Percentiles rank a stretch among this genome's conserved stretches.
These are phyloP conservation scores for Fonsecaea erecta DNA, from an alignment of 2,329 filamentous ascomycete genomes.

Conservation along the genomic window DNA sequence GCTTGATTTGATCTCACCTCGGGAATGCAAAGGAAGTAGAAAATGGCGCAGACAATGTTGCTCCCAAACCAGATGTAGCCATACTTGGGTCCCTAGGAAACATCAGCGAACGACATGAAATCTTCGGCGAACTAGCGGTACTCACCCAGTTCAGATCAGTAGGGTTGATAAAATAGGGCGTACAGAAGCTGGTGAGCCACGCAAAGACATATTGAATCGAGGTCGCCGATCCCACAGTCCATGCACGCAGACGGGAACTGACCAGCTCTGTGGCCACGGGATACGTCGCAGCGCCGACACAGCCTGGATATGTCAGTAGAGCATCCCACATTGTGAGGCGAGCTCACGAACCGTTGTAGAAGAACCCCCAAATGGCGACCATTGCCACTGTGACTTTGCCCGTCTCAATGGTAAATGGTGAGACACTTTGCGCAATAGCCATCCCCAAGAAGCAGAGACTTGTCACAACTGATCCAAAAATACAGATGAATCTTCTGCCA, in stretches of 20 bases:
- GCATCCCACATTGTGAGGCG: neutral
- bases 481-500: slow-evolving; percentile 55
- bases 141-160: slow-evolving; percentile 44
- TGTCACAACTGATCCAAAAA: slow-evolving; percentile 52
- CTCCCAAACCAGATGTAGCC: slow-evolving; percentile 16
- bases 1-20: slow-evolving; percentile 7
- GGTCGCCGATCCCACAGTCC: slow-evolving; percentile 44
- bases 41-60: slow-evolving; percentile 12
- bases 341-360: slow-evolving; percentile 39
- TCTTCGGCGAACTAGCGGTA: neutral
- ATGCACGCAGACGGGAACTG: slow-evolving; percentile 43
- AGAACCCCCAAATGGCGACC: slow-evolving; percentile 44
- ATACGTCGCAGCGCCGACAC: slow-evolving; percentile 42
- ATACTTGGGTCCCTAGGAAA: slow-evolving; percentile 4
- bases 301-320: slow-evolving; percentile 24
- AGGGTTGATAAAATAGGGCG: slow-evolving; percentile 49
- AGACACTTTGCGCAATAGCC: slow-evolving; percentile 45
- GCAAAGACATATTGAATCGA: slow-evolving; percentile 44
- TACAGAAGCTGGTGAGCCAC: slow-evolving; percentile 45
- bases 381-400: slow-evolving; percentile 43
- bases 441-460: slow-evolving; percentile 54
- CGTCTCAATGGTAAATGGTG: slow-evolving; percentile 30
- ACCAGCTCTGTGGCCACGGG: slow-evolving; percentile 41
- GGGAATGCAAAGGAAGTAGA: slow-evolving; percentile 17
- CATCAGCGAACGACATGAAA: neutral